Conservation (phyloP, 2,329 filamentous ascomycete genomes). For the Penicillium sp. region DNA sequence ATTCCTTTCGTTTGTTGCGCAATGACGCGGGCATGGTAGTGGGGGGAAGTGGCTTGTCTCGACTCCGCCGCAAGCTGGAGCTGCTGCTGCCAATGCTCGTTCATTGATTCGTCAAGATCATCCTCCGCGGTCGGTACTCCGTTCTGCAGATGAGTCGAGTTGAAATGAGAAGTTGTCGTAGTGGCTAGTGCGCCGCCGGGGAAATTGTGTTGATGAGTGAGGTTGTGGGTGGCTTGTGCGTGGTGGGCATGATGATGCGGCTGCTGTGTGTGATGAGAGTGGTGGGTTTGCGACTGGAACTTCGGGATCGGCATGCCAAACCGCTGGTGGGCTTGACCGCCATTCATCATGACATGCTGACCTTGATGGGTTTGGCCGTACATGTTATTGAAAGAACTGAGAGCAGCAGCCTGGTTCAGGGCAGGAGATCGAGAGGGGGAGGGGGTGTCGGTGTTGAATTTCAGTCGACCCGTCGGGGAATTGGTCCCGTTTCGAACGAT, state of each 20-base stretch:
- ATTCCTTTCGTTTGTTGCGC: constrained; percentile 48
- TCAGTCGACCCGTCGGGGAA: constrained; percentile 46
- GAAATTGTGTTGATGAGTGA: constrained; percentile 52
- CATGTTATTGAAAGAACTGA: constrained; percentile 47
- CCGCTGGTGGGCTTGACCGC: constrained; percentile 47
- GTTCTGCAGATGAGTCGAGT: constrained; percentile 58
- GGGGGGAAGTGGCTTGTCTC: constrained; percentile 63
- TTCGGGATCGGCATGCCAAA: constrained; percentile 51
- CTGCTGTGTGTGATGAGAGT: constrained; percentile 44
- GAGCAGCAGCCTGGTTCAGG: constrained; percentile 41
- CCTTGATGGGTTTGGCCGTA: constrained; percentile 48
- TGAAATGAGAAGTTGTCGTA: constrained; percentile 55
- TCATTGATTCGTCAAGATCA: constrained; percentile 56
- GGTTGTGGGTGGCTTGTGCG: constrained; percentile 41
- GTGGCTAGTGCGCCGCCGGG: constrained; percentile 46
- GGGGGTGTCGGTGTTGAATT: constrained; percentile 47
- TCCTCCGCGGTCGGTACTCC: constrained; percentile 56
- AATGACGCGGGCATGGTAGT: constrained; percentile 63
- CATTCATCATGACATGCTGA: constrained; percentile 52
- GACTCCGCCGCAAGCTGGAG: constrained; percentile 75
- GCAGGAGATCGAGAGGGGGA: constrained; percentile 49
- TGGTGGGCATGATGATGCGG: constrained; percentile 45
- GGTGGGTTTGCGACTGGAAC: constrained; percentile 47
- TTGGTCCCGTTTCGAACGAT: constrained; percentile 46
- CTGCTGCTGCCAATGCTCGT: constrained; percentile 83